Conservation (phyloP, 768 basidiomycete genomes). For the Cystoderma amianthinum region DNA sequence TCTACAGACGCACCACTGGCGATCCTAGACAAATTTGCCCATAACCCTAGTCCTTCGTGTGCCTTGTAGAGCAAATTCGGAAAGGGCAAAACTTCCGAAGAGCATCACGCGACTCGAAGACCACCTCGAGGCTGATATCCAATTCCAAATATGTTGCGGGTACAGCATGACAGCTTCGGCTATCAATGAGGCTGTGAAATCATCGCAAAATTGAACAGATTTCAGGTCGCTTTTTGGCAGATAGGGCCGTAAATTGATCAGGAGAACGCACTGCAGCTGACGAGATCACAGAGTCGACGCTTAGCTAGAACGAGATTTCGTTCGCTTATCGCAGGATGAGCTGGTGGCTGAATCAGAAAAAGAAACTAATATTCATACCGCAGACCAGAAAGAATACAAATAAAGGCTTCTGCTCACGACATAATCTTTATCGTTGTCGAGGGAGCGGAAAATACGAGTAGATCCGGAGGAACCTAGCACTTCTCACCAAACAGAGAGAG, state of each 20-base stretch:
- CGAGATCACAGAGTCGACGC: no score
- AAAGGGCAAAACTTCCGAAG: neutral
- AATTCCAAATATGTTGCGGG: neutral
- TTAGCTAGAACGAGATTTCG: no score
- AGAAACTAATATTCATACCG: no score
- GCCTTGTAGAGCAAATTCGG: neutral
- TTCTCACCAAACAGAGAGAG: neutral
- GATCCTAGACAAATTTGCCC: neutral
- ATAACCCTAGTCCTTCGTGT: neutral
- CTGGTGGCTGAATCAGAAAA: neutral
- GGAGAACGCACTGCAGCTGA: no score
- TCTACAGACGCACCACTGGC: neutral
- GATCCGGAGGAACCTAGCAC: neutral
- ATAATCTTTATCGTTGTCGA: no score
- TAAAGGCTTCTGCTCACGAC: neutral
- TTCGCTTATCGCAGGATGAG: neutral
- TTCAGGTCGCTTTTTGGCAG: no score
- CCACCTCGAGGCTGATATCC: neutral
- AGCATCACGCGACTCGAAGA: neutral
- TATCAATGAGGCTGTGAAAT: neutral
- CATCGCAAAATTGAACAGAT: neutral
- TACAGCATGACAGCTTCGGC: neutral
- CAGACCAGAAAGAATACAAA: neutral
- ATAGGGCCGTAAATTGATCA: no score
- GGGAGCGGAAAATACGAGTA: neutral